These are phyloP conservation scores for Pestalotiopsis sp. DNA, from an alignment of 2,329 filamentous ascomycete species.

Conservation along the genomic window DNA sequence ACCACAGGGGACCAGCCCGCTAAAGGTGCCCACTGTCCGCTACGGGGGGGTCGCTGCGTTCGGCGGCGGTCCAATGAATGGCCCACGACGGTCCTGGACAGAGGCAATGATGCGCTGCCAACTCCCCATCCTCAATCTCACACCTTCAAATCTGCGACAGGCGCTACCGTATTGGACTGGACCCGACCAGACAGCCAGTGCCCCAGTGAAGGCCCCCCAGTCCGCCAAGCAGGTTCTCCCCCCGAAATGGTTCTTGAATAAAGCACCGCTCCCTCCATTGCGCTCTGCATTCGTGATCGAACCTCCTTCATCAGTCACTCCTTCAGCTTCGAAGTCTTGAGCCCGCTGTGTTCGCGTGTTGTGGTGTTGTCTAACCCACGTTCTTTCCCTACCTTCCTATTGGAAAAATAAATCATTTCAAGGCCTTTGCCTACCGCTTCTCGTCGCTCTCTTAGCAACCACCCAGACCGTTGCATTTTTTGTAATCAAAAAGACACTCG, in stretches of 20 bases:
- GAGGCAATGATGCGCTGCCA: constrained; percentile 2
- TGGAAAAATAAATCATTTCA: background rate
- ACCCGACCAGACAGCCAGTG: background rate
- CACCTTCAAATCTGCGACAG: constrained; percentile 13
- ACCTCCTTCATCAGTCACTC: constrained; percentile 8
- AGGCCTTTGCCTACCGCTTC: constrained; percentile 6
- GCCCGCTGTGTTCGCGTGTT: background rate
- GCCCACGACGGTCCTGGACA: background rate
- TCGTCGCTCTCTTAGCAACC: constrained; percentile 12
- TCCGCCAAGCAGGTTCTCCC: background rate
- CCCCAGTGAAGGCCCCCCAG: background rate
- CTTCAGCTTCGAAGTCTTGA: constrained; percentile 14
- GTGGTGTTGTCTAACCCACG: background rate
- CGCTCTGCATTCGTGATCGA: background rate
- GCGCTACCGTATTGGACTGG: background rate
- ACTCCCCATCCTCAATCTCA: constrained; percentile 9
- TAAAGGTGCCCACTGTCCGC: background rate
- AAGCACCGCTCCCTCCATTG: constrained; percentile 6
- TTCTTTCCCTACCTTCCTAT: constrained; percentile 15
- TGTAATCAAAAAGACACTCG: background rate
- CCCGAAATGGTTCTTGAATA: constrained; percentile 3
- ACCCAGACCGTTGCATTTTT: constrained; percentile 3
- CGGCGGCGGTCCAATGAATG: background rate
- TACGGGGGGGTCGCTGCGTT: background rate
- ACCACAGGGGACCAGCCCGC: background rate